Base-by-base conservation (phyloP, 1,284 basidiomycete genomes). In the Mycosarcoma maydis region DNA sequence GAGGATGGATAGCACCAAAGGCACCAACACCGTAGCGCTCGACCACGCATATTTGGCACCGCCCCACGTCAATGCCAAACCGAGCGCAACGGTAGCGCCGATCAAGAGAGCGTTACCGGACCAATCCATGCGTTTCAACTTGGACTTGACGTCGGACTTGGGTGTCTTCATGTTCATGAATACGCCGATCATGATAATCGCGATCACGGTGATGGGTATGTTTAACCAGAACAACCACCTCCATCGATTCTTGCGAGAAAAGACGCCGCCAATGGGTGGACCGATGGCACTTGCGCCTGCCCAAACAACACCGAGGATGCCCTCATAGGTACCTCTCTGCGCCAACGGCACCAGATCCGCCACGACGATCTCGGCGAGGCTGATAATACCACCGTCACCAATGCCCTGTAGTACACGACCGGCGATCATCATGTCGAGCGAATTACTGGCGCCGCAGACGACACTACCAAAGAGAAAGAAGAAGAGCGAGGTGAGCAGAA, bases 161-260 rank as follows among this genome's bases (percentile, higher is more conserved):
- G 64, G 66, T 13, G 56, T 56, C 33, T 65, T 64, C 55, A 69
- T 61, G 23, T 66, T 46, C 65, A 73, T 64, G 30, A 71, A 72
- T 30, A 46, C 47, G 23, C 47, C 33, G 29, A 73, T 71, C 50
- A 68, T 55, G 17, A 57, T 51, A 17, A 64, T 52, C 30, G 62
- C 57, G 20, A 72, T 5, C 0, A 61, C 53, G 13, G 67, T 73
- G 26, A 75, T 53, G 16, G 70, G 73, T 37, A 75, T 56, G 36
- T 72, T 75, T 14, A 76, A 30, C 33, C 51, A 66, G 44, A 75
- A 76, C 23, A 75, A 32, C 62, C 68, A 68, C 13, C 73, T 44
- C 73, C 73, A 76, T 5, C 38, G 29, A 10, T 45, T 17, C 20
- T 37, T 52, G 3, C 57, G 13, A 3, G 48, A 44, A 23, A 76